Base-by-base conservation (phyloP, 1,139 yeast genomes). In the Blastobotrys petasosporus region DNA sequence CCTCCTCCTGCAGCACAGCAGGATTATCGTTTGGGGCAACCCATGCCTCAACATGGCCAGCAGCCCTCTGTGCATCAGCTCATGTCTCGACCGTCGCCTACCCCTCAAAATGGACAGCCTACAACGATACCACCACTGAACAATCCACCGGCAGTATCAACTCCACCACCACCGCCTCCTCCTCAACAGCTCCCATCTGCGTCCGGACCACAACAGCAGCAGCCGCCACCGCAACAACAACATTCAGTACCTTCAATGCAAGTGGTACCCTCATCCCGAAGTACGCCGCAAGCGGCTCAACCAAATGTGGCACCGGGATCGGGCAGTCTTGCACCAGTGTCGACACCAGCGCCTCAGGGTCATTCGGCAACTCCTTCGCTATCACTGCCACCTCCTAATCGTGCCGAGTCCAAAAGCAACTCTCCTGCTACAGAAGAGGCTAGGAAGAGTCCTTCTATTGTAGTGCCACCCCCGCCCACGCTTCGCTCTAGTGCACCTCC, bases 211-310 rank as follows among this genome's bases (percentile, higher is more conserved):
- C 5, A 4, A 20, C 50, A 44, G 28, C 44, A 41, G 13, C 48
- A 31, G 39, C 42, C 30, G 34, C 45, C 36, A n/a, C 50, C 35
- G 32, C 47, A 42, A n/a, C 46, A 20, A 11, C 47, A 16, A 37
- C 54, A 30, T 28, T 49, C 32, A 12, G 42, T 34, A 15, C 37
- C 41, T 9, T 52, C 45, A 15, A 52, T 48, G 36, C 56, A 20
- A 39, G 51, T 45, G 51, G 52, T 25, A 30, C 52, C 29, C 31
- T 4, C 39, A 34, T 28, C 45, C 6, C 20, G 12, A 9, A n/a
- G 42, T 4, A 12, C 40, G 8, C 23, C 41, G 15, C 41, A 29
- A 36, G 44, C 35, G 13, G 10, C 36, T 25, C 13, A 25, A 17
- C 23, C 45, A 16, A 4, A 34, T 10, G 16, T 29, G 15, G 33